A percentile compares a stretch with the other conserved stretches of the same genome.
Evolutionary conservation across 768 basidiomycete species (phyloP).

Genomic region (Rubroboletus pulcherrimus): DNA sequence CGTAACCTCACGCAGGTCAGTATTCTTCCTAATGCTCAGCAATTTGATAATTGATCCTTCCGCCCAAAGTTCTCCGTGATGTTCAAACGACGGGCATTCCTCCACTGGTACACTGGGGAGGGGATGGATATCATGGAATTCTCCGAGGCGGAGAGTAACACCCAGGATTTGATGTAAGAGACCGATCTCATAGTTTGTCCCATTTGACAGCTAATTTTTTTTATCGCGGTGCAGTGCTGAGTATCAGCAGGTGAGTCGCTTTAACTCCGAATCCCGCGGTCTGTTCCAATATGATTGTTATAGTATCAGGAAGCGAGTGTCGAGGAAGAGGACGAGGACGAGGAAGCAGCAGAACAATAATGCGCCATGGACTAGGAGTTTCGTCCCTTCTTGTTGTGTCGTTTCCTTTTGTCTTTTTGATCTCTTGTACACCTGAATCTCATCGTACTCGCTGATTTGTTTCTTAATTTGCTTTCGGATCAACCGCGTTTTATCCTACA

Average conservation of each 20-base stretch:
- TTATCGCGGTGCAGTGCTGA: conserved; percentile 57
- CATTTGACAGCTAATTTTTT: conserved; percentile 4
- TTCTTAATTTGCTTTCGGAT: conserved; percentile 19
- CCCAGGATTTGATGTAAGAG: conserved; percentile 74
- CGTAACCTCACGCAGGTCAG: conserved; percentile 60
- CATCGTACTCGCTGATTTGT: conserved; percentile 17
- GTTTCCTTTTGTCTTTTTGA: not conserved
- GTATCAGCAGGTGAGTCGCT: conserved; percentile 70
- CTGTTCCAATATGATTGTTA: not conserved
- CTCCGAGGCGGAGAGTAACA: conserved; percentile 83
- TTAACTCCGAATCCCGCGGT: not conserved
- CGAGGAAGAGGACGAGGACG: conserved; percentile 42
- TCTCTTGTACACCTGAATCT: conserved; percentile 1
- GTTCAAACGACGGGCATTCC: conserved; percentile 82
- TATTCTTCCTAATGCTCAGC: conserved; percentile 4
- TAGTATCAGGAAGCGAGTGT: conserved; percentile 61
- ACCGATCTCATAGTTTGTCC: not conserved
- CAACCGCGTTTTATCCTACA: conserved; percentile 3
- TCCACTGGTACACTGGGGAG: conserved; percentile 90
- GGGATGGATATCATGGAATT: conserved; percentile 88
- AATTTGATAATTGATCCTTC: not conserved
- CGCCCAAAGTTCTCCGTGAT: conserved; percentile 62
- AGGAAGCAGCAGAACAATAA: conserved; percentile 30
- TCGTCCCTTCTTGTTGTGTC: not conserved
- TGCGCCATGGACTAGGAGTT: not conserved